These are phyloP conservation scores for Phytophthora boehmeriae DNA, from an alignment of 352 stramenopile species.

Conservation along the genomic window DNA sequence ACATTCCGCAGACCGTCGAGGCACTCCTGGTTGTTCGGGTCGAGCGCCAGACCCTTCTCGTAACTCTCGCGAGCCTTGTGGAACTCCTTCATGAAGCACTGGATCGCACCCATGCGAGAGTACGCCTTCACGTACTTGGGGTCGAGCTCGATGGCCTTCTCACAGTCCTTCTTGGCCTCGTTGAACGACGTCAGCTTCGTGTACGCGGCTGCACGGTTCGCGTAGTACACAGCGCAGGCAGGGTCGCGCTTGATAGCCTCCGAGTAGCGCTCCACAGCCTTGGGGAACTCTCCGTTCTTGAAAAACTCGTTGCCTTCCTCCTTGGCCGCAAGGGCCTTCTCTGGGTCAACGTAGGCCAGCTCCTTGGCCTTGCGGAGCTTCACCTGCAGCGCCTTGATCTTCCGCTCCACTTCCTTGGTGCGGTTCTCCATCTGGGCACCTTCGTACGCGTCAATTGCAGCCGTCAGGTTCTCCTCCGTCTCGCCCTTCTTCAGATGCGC, in stretches of 20 bases:
- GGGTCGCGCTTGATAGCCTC: constrained; percentile 99
- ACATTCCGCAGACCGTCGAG: constrained; percentile 96
- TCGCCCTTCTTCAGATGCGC: constrained; percentile 96
- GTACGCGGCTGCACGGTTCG: constrained; percentile 98
- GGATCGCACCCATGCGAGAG: constrained; percentile 98
- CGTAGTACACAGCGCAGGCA: constrained; percentile 97
- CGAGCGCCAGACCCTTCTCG: constrained; percentile 95
- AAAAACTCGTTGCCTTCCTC: constrained; percentile 98
- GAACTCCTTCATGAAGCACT: constrained; percentile 99
- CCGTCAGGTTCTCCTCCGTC: constrained; percentile 84
- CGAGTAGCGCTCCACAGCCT: constrained; percentile 94
- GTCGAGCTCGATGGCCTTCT: constrained; percentile 98
- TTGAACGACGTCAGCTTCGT: constrained; percentile 98
- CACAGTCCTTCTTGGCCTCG: constrained; percentile 93
- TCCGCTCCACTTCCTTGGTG: constrained; percentile 94
- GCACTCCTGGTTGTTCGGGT: constrained; percentile 96
- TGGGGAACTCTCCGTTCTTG: constrained; percentile 94
- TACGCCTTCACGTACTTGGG: constrained; percentile 99
- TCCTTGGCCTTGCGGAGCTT: constrained; percentile 96
- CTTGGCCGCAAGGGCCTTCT: constrained; percentile 97
- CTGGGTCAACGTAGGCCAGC: constrained; percentile 96
- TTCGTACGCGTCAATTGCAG: constrained; percentile 89
- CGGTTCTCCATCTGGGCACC: constrained; percentile 88
- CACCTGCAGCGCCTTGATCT: constrained; percentile 94
- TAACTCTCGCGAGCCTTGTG: constrained; percentile 99